Conservation (phyloP, 2,329 filamentous ascomycete species). For the Aspergillus jensenii region DNA sequence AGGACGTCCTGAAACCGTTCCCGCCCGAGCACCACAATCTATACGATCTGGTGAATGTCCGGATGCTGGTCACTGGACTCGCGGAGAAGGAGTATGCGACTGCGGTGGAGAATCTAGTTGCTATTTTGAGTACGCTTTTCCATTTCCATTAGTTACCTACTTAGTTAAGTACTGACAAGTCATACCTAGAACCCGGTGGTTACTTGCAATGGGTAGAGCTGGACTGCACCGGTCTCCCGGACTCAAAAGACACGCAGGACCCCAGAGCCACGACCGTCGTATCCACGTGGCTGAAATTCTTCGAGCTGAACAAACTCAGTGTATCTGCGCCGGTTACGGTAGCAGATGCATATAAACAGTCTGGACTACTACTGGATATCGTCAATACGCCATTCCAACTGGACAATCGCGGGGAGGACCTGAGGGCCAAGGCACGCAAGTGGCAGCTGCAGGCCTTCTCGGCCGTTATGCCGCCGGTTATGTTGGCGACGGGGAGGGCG, state of each 20-base stretch:
- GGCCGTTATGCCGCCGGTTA: neutral
- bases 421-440: neutral
- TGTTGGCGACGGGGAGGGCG: neutral
- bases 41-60: slow-evolving; percentile 5
- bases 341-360: neutral
- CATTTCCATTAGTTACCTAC: no score
- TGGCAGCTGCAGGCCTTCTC: neutral
- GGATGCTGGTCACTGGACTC: neutral
- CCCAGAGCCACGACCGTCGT: neutral
- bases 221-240: neutral
- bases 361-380: neutral
- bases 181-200: neutral
- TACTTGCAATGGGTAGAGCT: slow-evolving; percentile 5
- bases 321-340: neutral
- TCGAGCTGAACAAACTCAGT: neutral
- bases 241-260: neutral
- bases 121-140: no score
- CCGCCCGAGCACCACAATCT: neutral
- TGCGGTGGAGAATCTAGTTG: neutral
- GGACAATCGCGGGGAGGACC: neutral
- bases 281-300: neutral
- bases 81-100: neutral
- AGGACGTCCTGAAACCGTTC: neutral
- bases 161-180: no score
- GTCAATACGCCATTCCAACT: neutral